Percentiles rank a stretch among this genome's conserved stretches.
Conservation (phyloP, 495 filamentous ascomycete genomes). For the Podospora australis region DNA sequence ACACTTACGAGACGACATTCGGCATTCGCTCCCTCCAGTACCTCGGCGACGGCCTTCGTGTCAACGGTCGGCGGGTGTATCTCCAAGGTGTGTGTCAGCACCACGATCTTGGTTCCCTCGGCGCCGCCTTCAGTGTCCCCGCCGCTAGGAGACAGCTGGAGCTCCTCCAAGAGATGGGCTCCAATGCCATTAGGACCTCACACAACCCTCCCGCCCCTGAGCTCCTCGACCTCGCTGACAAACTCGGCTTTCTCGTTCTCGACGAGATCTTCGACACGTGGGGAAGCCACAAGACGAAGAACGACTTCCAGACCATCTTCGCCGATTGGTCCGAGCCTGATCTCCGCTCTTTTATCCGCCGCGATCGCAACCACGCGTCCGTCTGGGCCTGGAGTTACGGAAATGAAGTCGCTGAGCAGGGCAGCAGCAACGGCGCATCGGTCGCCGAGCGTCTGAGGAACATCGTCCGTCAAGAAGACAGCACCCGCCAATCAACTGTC, state of each 20-base stretch:
- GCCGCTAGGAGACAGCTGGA: slow-evolving; percentile 40
- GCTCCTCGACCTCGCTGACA: slow-evolving; percentile 51
- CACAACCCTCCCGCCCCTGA: slow-evolving; percentile 48
- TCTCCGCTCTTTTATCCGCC: slow-evolving; percentile 39
- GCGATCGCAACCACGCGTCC: slow-evolving; percentile 48
- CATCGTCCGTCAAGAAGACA: slow-evolving; percentile 36
- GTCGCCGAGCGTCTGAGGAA: slow-evolving; percentile 25
- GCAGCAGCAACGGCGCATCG: slow-evolving; percentile 18
- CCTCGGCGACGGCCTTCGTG: slow-evolving; percentile 32
- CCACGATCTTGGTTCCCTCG: slow-evolving; percentile 42
- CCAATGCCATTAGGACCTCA: slow-evolving; percentile 43
- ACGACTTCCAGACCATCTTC: slow-evolving; percentile 45
- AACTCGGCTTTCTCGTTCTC: slow-evolving; percentile 52
- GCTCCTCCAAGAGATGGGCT: slow-evolving; percentile 42
- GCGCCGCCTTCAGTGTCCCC: slow-evolving; percentile 39
- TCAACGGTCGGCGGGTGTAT: slow-evolving; percentile 35
- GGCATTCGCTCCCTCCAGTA: slow-evolving; percentile 39
- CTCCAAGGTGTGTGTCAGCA: slow-evolving; percentile 42
- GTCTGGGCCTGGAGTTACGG: slow-evolving; percentile 44
- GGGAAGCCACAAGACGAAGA: slow-evolving; percentile 32
- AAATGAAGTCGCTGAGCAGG: slow-evolving; percentile 43
- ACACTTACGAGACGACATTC: slow-evolving; percentile 44
- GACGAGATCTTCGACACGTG: slow-evolving; percentile 47
- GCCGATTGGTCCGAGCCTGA: slow-evolving; percentile 43
- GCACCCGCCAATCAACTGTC: slow-evolving; percentile 32